A percentile compares a stretch with the other conserved stretches of the same genome.
Conservation (phyloP, 257 asterid species). For the Prunella vulgaris region DNA sequence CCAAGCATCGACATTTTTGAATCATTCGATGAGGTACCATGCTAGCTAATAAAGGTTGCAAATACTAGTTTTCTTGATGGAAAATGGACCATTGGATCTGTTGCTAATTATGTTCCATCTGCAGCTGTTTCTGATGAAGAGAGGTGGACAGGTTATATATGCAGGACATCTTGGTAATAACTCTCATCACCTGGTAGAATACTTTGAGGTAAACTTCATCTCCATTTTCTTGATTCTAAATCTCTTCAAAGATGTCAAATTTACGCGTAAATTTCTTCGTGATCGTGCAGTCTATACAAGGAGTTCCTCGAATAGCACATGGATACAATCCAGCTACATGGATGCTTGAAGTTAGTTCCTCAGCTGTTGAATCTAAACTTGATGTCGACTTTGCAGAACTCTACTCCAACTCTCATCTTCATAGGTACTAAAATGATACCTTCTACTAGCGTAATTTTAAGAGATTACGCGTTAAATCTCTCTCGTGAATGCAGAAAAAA, state of each 20-base stretch:
- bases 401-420: slow-evolving; percentile 46
- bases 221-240: not conserved
- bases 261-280: not conserved
- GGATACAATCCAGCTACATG: slow-evolving; percentile 72
- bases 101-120: not conserved
- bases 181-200: slow-evolving; percentile 47
- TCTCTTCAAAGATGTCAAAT: not conserved
- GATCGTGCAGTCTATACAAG: slow-evolving; percentile 51
- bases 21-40: slow-evolving; percentile 61
- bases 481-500: slow-evolving; percentile 40
- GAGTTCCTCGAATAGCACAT: slow-evolving; percentile 45
- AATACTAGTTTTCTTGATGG: no score
- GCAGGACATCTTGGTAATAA: slow-evolving; percentile 61
- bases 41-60: slow-evolving; percentile 8
- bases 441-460: not conserved
- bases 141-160: slow-evolving; percentile 67
- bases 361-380: slow-evolving; percentile 48
- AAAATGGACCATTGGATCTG: not conserved
- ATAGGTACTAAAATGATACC: slow-evolving; percentile 27
- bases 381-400: slow-evolving; percentile 45
- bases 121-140: slow-evolving; percentile 58
- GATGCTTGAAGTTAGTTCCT: slow-evolving; percentile 59
- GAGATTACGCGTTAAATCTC: not conserved
- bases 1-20: slow-evolving; percentile 73
- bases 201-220: slow-evolving; percentile 44